A percentile compares a stretch with the other conserved stretches of the same genome.
Evolutionary conservation across 108 stramenopile species (phyloP).

Genomic region (Pseudonitzschia pungens): DNA sequence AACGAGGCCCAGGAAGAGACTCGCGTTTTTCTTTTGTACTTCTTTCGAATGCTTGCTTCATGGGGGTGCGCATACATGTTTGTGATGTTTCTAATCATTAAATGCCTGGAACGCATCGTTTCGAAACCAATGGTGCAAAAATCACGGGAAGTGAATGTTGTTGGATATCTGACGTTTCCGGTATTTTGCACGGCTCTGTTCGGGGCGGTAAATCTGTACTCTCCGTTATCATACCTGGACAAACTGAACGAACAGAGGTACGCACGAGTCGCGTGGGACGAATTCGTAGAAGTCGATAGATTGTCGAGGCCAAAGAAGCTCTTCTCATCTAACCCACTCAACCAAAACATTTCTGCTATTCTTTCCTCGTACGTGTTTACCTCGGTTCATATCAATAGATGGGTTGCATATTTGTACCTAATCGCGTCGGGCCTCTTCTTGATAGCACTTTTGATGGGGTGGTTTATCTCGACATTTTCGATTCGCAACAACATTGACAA

Average conservation of each 20-base stretch:
- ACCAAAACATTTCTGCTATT: no score
- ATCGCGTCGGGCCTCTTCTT: conserved; percentile 60
- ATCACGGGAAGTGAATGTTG: conserved; percentile 83
- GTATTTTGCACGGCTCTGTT: conserved; percentile 51
- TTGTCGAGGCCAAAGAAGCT: no score
- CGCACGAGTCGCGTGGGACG: background rate
- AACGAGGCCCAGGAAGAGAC: conserved; percentile 54
- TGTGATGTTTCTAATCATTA: conserved; percentile 55
- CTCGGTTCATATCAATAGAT: conserved; percentile 16
- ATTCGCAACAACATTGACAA: conserved; percentile 74
- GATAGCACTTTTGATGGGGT: conserved; percentile 55
- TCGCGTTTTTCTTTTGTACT: conserved; percentile 22
- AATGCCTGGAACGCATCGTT: conserved; percentile 70
- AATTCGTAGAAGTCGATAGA: no score
- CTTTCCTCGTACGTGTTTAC: background rate
- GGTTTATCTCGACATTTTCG: conserved; percentile 53
- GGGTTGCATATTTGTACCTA: conserved; percentile 63
- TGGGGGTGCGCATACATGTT: conserved; percentile 41
- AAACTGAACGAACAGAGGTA: conserved; percentile 6
- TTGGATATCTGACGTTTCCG: conserved; percentile 75
- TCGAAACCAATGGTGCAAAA: conserved; percentile 79
- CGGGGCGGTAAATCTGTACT: conserved; percentile 53
- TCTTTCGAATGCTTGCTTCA: conserved; percentile 30
- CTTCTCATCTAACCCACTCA: background rate
- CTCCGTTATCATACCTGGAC: conserved; percentile 44